phyloP scores from a whole-genome alignment of 1,139 yeast genomes.

The Pichiaceae sp. region DNA sequence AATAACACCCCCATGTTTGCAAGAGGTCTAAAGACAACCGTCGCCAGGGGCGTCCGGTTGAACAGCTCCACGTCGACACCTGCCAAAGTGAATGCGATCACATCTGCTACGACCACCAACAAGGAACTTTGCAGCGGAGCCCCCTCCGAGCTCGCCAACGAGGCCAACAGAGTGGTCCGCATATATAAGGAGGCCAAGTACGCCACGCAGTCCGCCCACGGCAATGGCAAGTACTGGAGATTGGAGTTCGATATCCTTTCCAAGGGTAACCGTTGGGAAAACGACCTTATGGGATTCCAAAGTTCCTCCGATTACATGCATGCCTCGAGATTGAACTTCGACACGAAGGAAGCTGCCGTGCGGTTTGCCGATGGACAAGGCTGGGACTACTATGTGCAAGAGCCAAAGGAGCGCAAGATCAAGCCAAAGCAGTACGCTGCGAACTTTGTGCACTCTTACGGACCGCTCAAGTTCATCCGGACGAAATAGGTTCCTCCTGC shows the following conservation, averaged over 20 bases:
- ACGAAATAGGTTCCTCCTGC: constrained; percentile 44
- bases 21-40: constrained; percentile 1
- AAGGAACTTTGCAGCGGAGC: constrained; percentile 77
- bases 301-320: constrained; percentile 81
- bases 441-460: constrained; percentile 63
- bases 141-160: constrained; percentile 46
- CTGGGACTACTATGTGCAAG: constrained; percentile 78
- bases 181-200: constrained; percentile 72
- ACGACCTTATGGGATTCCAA: constrained; percentile 82
- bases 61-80: constrained; percentile 3
- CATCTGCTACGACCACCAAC: constrained; percentile 23
- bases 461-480: constrained; percentile 74
- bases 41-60: constrained; percentile 1
- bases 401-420: constrained; percentile 69
- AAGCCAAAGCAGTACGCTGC: constrained; percentile 67
- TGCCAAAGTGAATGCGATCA: constrained; percentile 12
- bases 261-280: constrained; percentile 82
- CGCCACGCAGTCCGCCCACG: constrained; percentile 70
- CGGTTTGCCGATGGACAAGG: constrained; percentile 79
- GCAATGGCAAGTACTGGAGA: constrained; percentile 56
- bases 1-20: not conserved
- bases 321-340: constrained; percentile 72
- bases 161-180: constrained; percentile 59
- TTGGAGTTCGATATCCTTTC: constrained; percentile 79
- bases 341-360: constrained; percentile 68